phyloP scores from a whole-genome alignment of 495 filamentous ascomycete genomes.

The Neurospora sp. region DNA sequence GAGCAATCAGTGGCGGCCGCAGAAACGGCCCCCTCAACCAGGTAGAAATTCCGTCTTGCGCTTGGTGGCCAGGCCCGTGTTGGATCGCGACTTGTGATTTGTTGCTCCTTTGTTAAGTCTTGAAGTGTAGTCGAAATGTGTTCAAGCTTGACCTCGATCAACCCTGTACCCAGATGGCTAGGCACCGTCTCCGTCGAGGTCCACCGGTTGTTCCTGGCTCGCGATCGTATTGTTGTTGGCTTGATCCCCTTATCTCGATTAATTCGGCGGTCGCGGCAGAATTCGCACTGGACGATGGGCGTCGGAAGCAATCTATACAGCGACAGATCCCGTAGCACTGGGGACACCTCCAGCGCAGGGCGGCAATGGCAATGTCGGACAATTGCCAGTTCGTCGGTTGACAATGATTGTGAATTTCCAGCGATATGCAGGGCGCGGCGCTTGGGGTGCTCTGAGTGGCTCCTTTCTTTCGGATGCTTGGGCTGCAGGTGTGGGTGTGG shows the following conservation, averaged over 20 bases:
- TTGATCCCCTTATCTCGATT: not conserved
- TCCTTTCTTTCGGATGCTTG: not conserved
- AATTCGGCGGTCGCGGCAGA: not conserved
- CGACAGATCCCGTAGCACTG: not conserved
- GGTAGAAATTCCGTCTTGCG: constrained; percentile 1
- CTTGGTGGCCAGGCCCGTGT: not conserved
- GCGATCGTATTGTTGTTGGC: not conserved
- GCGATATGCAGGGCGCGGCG: constrained; percentile 1
- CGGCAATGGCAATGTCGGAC: constrained; percentile 1
- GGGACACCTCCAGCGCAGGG: not conserved
- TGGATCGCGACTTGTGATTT: not conserved
- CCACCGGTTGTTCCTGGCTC: not conserved
- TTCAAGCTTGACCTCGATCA: not conserved
- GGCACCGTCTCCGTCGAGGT: not conserved
- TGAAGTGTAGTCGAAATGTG: not conserved
- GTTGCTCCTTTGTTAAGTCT: not conserved
- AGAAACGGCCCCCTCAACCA: constrained; percentile 28
- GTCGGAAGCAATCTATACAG: not conserved
- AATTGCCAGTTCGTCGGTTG: not conserved
- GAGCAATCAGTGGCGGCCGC: constrained; percentile 25
- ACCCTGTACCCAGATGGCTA: not conserved
- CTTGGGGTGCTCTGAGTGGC: not conserved
- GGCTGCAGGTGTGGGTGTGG: not conserved
- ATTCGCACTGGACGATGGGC: not conserved
- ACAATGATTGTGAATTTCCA: not conserved